Percentiles rank a stretch among this genome's conserved stretches.
These are phyloP conservation scores for Sarcomyxa edulis DNA, from an alignment of 768 basidiomycete species.

Conservation along the genomic window DNA sequence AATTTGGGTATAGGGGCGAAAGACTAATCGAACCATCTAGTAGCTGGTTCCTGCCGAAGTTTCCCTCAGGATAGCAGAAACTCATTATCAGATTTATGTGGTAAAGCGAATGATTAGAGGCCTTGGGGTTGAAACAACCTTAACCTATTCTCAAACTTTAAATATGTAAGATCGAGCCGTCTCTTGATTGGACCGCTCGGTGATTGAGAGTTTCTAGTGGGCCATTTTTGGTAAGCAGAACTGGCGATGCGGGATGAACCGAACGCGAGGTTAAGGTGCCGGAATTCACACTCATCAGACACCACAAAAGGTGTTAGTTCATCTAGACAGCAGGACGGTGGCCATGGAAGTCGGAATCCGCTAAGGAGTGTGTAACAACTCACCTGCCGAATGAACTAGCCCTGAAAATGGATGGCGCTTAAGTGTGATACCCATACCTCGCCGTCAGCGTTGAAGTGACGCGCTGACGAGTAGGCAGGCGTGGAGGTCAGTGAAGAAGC, in stretches of 20 bases:
- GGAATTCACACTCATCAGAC: conserved; percentile 81
- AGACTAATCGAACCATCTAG: conserved; percentile 95
- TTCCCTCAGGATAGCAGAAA: conserved; percentile 64
- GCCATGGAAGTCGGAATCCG: conserved; percentile 83
- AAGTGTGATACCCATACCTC: conserved; percentile 84
- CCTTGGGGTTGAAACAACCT: conserved; percentile 86
- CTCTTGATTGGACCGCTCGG: conserved; percentile 78
- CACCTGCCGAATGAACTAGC: conserved; percentile 89
- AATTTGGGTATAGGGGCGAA: conserved; percentile 96
- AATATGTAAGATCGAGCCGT: conserved; percentile 83
- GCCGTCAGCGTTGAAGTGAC: conserved; percentile 68
- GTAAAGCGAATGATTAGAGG: conserved; percentile 91
- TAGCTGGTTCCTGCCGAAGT: conserved; percentile 91
- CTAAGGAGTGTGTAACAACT: conserved; percentile 88
- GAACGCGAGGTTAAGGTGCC: conserved; percentile 72
- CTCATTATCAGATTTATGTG: conserved; percentile 56
- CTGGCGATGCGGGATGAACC: conserved; percentile 67
- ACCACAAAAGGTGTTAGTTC: conserved; percentile 84
- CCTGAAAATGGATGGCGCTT: conserved; percentile 90
- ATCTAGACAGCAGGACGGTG: conserved; percentile 87
- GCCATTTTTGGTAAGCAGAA: conserved; percentile 77
- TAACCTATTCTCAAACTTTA: conserved; percentile 81
- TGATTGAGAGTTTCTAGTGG: conserved; percentile 78
- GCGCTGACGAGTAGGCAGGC: conserved; percentile 73
- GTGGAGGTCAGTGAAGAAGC: conserved; percentile 75